These are phyloP conservation scores for Zizania latifolia DNA, from an alignment of 176 grass and related monocot species.

Conservation along the genomic window DNA sequence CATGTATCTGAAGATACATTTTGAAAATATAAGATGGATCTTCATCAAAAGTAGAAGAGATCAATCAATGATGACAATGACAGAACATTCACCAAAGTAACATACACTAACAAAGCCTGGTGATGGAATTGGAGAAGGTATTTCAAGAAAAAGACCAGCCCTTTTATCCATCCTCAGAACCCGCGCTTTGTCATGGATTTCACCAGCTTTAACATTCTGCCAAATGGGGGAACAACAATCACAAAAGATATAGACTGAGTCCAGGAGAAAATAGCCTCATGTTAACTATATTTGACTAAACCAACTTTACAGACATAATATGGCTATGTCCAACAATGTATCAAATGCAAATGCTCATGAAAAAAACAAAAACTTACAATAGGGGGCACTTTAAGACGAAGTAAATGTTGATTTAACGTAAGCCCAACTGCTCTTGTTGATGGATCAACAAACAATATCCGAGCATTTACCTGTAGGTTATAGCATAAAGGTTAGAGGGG, in stretches of 20 bases:
- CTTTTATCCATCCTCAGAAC: conserved; percentile 82
- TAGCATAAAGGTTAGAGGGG: conserved; percentile 9
- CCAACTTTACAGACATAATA: conserved; percentile 11
- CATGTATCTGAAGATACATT: conserved; percentile 53
- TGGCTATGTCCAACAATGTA: neutral
- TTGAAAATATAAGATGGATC: conserved; percentile 17
- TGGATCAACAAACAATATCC: conserved; percentile 93
- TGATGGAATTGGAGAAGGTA: conserved; percentile 64
- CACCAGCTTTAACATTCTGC: conserved; percentile 78
- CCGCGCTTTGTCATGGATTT: conserved; percentile 73
- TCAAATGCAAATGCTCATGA: neutral
- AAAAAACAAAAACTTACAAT: conserved; percentile 51
- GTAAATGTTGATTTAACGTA: conserved; percentile 69
- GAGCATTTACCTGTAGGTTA: conserved; percentile 70
- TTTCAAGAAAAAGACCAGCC: conserved; percentile 81
- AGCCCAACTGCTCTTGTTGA: conserved; percentile 94
- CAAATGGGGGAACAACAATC: conserved; percentile 6
- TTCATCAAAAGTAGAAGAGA: neutral
- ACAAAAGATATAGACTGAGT: neutral
- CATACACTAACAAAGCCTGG: conserved; percentile 87
- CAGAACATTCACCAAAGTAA: conserved; percentile 7
- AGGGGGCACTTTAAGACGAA: conserved; percentile 67
- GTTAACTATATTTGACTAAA: conserved; percentile 11
- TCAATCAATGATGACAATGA: neutral
- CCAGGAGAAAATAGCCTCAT: neutral